Evolutionary conservation across 2,329 filamentous ascomycete species (phyloP), one percentile per base, ranked within the genome.

Genomic region (Nothophoma quercina): DNA sequence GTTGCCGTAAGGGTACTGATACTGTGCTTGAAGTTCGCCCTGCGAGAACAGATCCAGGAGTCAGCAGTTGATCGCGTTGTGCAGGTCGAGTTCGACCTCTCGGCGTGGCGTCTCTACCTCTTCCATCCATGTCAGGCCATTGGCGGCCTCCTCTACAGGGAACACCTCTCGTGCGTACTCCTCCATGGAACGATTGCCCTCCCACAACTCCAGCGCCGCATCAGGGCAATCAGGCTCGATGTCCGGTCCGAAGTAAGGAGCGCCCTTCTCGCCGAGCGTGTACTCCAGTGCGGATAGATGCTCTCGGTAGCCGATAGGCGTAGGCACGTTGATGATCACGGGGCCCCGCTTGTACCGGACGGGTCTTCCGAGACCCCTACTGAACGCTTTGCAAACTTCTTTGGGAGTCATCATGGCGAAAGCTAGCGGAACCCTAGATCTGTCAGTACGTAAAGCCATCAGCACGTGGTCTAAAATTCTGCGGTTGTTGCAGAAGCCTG

Each of bases 101-200:
- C 66, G 67, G 47, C 60, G 63, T 56, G 71, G 71, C 61, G 69
- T 74, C 56, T 73, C 71, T 59, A 77, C 75, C 70, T 83, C 80
- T 56, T 79, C 77, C 93, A 97, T 98, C 95, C 95, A 99, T 13
- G 89, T 91, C 68, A 95, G 78, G 5, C 93, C 93, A 71, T 98
- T 98, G 25, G 92, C 91, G 64, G 93, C 89, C 77, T 99, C 95
- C 74, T 99, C 95, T 10, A 97, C 83, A 0, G 91, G 91, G 67
- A 98, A 98, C 22, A 96, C 92, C 72, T 98, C 95, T 40, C 90
- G 83, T 1, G 93, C 93, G 72, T 98, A 99, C 75, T 98, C 95
- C 71, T 97, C 92, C 63, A 98, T 83, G 23, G 91, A 90, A 47
- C 95, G 83, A 62, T 91, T 91, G 4, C 92, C 95, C 70, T 96